phyloP scores from a whole-genome alignment of 2,329 filamentous ascomycete species.

The Cladosporium colombiae region DNA sequence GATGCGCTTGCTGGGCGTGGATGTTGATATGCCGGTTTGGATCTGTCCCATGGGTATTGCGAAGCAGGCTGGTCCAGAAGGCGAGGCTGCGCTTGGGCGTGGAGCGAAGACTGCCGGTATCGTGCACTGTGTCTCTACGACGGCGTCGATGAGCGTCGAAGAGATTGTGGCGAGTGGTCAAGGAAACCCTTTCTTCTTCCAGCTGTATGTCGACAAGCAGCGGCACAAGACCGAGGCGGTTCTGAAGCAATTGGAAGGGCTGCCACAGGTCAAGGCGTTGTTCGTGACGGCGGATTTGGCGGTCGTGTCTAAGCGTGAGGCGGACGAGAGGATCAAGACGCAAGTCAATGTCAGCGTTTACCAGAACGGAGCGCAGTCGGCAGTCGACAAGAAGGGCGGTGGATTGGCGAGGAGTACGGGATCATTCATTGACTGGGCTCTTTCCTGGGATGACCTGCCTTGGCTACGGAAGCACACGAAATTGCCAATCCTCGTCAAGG shows the following conservation, averaged over 20 bases:
- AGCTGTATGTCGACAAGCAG: constrained; percentile 63
- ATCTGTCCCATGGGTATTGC: constrained; percentile 40
- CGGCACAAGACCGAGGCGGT: constrained; percentile 54
- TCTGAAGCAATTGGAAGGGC: constrained; percentile 48
- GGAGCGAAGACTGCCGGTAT: constrained; percentile 36
- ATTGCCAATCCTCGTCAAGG: constrained; percentile 55
- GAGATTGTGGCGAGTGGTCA: constrained; percentile 35
- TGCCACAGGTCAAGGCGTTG: constrained; percentile 53
- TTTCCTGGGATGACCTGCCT: constrained; percentile 52
- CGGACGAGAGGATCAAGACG: constrained; percentile 48
- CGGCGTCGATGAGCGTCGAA: constrained; percentile 33
- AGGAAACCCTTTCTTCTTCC: constrained; percentile 54
- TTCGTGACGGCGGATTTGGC: constrained; percentile 63
- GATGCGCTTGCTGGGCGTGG: constrained; percentile 36
- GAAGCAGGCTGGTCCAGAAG: constrained; percentile 34
- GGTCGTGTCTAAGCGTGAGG: constrained; percentile 57
- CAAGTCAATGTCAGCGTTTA: constrained; percentile 61
- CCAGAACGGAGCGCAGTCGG: constrained; percentile 57
- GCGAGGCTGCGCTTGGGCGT: constrained; percentile 38
- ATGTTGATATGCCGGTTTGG: constrained; percentile 40
- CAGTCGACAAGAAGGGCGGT: constrained; percentile 56
- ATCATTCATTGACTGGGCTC: constrained; percentile 57
- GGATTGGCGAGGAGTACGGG: constrained; percentile 58
- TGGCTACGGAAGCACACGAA: constrained; percentile 49
- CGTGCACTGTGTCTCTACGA: constrained; percentile 36